Conservation (phyloP, 148 eudicot genomes). For the Rheum nobile region DNA sequence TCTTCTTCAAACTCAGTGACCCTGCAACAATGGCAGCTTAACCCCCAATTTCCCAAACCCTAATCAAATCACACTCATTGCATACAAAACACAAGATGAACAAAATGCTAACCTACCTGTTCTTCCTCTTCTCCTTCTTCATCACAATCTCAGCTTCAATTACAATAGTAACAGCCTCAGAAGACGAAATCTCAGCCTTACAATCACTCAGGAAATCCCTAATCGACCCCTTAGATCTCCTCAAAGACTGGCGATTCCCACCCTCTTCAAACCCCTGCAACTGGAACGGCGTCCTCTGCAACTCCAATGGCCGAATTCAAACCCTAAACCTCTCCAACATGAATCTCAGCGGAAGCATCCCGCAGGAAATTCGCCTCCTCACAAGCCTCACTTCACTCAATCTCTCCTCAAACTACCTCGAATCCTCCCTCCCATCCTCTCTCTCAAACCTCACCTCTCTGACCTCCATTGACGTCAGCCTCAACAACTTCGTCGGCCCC, state of each 20-base stretch:
- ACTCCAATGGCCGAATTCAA: constrained; percentile 39
- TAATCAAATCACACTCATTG: background rate
- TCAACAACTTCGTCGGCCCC: constrained; percentile 39
- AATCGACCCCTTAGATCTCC: constrained; percentile 39
- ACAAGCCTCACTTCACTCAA: constrained; percentile 37
- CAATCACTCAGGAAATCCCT: constrained; percentile 43
- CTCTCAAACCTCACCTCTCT: constrained; percentile 49
- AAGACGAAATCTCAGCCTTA: constrained; percentile 31
- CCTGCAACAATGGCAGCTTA: background rate
- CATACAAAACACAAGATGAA: background rate
- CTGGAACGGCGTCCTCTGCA: constrained; percentile 72
- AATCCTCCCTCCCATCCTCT: constrained; percentile 46
- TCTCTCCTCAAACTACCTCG: constrained; percentile 56
- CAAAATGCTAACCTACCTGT: background rate
- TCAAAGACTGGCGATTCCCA: constrained; percentile 36
- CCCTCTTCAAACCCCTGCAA: constrained; percentile 31
- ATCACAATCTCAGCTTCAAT: background rate
- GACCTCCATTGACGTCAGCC: constrained; percentile 50
- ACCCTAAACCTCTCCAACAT: constrained; percentile 66
- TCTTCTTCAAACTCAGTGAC: background rate
- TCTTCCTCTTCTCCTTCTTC: background rate
- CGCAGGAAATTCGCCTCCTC: constrained; percentile 33
- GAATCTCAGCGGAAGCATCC: constrained; percentile 56
- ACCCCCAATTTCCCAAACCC: background rate
- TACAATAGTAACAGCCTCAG: background rate